Base-by-base conservation (phyloP, 73 alveolate genomes). In the Symbiodinium natans region DNA sequence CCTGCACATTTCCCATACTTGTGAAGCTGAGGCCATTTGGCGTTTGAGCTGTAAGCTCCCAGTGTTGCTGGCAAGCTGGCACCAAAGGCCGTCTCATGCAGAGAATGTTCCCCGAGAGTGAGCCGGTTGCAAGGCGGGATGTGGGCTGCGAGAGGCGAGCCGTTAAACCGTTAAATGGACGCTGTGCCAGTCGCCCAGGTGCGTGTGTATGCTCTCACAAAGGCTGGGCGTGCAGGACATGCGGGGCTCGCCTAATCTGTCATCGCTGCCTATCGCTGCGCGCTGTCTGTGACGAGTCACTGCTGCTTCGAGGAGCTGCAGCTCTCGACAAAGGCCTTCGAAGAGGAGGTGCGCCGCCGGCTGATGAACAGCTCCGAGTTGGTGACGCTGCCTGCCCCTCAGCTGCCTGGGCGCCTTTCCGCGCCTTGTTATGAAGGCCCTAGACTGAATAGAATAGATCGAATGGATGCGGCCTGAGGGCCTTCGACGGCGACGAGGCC, bases 401-500 rank as follows among this genome's bases (percentile, higher is more conserved):
- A 56, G 75, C 31, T 25, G 75, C 75, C 8, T 5, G 59, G 6
- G 59, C 21, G 59, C 59, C 59, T 9, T 46, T 6, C 59, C 13
- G 59, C 59, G 21, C 13, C 59, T n/a, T n/a, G n/a, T n/a, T n/a
- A n/a, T n/a, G n/a, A n/a, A n/a, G n/a, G n/a, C n/a, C n/a, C n/a
- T n/a, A n/a, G n/a, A n/a, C n/a, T n/a, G n/a, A n/a, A n/a, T n/a
- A n/a, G n/a, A 2, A 46, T 46, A 46, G 25, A 0, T 46, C 75
- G 75, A 10, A 56, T 17, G 75, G 33, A 15, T 6, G 75, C 75
- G 7, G 75, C 29, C 75, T 1, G 10, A 56, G 75, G 77, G 77
- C 77, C 77, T 63, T 63, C 77, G 77, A 63, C 31, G 77, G 77
- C 34, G 31, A 63, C 77, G 77, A 63, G 77, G 77, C 29, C 39